A percentile compares a stretch with the other conserved stretches of the same genome.
Conservation (phyloP, 1,139 yeast genomes). For the Yamadazyma taylorii region DNA sequence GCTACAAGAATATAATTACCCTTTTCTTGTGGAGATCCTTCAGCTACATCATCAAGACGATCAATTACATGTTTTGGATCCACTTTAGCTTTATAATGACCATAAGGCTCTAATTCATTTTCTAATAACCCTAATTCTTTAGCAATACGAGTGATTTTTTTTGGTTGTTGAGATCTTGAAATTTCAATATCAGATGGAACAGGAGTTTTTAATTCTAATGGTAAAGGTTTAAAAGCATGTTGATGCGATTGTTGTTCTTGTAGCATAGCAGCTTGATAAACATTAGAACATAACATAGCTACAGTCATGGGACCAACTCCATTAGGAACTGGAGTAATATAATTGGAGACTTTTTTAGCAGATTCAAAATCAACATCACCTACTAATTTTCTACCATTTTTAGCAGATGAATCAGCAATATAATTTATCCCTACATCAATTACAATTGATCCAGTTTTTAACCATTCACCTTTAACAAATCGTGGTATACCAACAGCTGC, state of each 20-base stretch:
- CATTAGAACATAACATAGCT: conserved; percentile 75
- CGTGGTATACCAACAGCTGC: conserved; percentile 78
- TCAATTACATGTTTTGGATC: conserved; percentile 54
- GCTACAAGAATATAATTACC: conserved; percentile 75
- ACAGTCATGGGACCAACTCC: conserved; percentile 93
- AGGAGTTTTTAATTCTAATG: conserved; percentile 50
- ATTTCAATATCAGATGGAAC: conserved; percentile 79
- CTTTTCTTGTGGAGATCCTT: conserved; percentile 40
- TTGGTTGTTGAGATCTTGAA: conserved; percentile 71
- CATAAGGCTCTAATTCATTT: conserved; percentile 68
- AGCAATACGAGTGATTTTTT: conserved; percentile 62
- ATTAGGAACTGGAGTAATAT: conserved; percentile 82
- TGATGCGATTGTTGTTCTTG: conserved; percentile 50
- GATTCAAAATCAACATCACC: conserved; percentile 75
- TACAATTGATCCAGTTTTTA: conserved; percentile 67
- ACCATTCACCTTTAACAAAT: conserved; percentile 70
- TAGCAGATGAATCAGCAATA: conserved; percentile 60
- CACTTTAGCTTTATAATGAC: conserved; percentile 75
- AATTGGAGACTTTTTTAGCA: conserved; percentile 57
- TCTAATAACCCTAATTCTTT: conserved; percentile 62
- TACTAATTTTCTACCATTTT: conserved; percentile 65
- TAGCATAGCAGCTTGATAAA: conserved; percentile 61
- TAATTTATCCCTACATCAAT: conserved; percentile 83
- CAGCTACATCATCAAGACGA: conserved; percentile 56
- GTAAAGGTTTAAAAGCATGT: conserved; percentile 48